phyloP scores from a whole-genome alignment of 148 eudicot species.

The Oxyria digyna region DNA sequence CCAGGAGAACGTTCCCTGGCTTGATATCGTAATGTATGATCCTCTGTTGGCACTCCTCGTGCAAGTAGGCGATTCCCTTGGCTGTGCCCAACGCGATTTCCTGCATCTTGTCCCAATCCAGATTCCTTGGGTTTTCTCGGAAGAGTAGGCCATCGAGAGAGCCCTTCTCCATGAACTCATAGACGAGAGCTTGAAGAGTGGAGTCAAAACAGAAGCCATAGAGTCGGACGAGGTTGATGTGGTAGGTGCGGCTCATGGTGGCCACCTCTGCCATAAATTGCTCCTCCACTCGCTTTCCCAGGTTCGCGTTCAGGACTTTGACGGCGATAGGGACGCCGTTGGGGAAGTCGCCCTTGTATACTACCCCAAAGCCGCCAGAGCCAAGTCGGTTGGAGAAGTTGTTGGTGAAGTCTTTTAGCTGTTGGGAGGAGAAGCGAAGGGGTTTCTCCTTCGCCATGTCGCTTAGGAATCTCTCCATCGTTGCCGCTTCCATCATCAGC shows the following conservation, averaged over 20 bases:
- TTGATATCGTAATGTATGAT: slow-evolving; percentile 25
- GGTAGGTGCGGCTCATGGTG: slow-evolving; percentile 24
- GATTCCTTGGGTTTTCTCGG: neutral
- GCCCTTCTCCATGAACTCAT: slow-evolving; percentile 23
- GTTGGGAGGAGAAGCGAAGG: slow-evolving; percentile 16
- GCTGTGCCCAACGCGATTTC: slow-evolving; percentile 23
- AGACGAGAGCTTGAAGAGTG: slow-evolving; percentile 21
- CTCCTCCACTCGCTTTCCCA: slow-evolving; percentile 17
- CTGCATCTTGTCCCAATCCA: slow-evolving; percentile 6
- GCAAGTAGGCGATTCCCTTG: slow-evolving; percentile 19
- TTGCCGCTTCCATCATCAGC: slow-evolving; percentile 4
- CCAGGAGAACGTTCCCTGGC: slow-evolving; percentile 22
- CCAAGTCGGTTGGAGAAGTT: slow-evolving; percentile 20
- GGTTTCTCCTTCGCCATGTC: slow-evolving; percentile 28
- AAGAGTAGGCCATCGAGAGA: slow-evolving; percentile 15
- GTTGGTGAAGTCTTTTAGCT: slow-evolving; percentile 13
- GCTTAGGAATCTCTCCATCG: slow-evolving; percentile 23
- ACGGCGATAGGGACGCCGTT: slow-evolving; percentile 17
- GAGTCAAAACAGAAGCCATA: slow-evolving; percentile 25
- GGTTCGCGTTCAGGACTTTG: slow-evolving; percentile 16
- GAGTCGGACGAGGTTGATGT: slow-evolving; percentile 21
- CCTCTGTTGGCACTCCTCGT: slow-evolving; percentile 20
- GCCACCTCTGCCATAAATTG: slow-evolving; percentile 29
- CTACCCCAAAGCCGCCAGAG: slow-evolving; percentile 22
- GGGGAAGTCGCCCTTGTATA: slow-evolving; percentile 21